phyloP scores from a whole-genome alignment of 2,329 filamentous ascomycete species.

The Parascedosporium putredinis region DNA sequence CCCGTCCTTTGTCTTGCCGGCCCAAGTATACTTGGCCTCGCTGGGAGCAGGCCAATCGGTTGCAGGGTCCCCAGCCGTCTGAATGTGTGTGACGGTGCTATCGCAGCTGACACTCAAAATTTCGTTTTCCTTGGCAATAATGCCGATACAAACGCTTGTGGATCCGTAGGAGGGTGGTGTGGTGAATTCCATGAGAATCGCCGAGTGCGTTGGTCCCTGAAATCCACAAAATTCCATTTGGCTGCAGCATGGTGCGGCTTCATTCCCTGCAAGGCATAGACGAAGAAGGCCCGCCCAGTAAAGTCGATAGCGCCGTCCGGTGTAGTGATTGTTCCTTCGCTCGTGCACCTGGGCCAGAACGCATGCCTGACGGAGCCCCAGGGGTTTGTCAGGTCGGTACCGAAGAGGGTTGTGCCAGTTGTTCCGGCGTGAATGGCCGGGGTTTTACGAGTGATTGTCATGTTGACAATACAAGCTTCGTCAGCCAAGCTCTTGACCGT shows the following conservation, averaged over 20 bases:
- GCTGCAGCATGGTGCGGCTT: constrained; percentile 94
- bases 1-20: constrained; percentile 65
- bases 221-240: constrained; percentile 87
- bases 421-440: constrained; percentile 80
- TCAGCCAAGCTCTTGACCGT: constrained; percentile 86
- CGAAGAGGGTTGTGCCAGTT: constrained; percentile 74
- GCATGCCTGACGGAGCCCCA: constrained; percentile 89
- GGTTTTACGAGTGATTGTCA: constrained; percentile 64
- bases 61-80: constrained; percentile 59
- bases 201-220: constrained; percentile 82
- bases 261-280: constrained; percentile 90
- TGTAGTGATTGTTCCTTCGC: constrained; percentile 77
- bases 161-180: constrained; percentile 88
- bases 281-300: constrained; percentile 67
- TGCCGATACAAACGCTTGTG: constrained; percentile 74
- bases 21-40: constrained; percentile 65
- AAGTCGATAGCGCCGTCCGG: constrained; percentile 73
- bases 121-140: constrained; percentile 69
- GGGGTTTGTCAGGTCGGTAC: constrained; percentile 73
- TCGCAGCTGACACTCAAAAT: constrained; percentile 62
- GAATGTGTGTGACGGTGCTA: constrained; percentile 58
- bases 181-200: constrained; percentile 89
- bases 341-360: constrained; percentile 84
- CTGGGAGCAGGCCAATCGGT: constrained; percentile 86
- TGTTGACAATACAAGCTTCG: constrained; percentile 68